These are phyloP conservation scores for Nymphaea colorata DNA, from an alignment of 164 flowering plant genomes.

Conservation along the genomic window DNA sequence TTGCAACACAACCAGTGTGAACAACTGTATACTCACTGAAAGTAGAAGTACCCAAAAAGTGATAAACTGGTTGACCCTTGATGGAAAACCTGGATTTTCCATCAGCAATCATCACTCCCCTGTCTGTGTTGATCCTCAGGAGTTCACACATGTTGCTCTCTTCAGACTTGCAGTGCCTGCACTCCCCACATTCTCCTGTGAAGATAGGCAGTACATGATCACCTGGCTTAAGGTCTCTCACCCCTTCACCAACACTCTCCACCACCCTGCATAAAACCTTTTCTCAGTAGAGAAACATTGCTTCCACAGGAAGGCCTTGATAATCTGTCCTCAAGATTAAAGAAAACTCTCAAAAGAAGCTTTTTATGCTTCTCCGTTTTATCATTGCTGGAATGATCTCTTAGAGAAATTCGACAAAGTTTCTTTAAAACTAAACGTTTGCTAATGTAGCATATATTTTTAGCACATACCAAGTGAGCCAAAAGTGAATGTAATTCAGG, in stretches of 20 bases:
- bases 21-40: constrained; percentile 3
- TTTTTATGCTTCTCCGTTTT: too few relatives aligned
- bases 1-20: neutral
- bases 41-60: constrained; percentile 2
- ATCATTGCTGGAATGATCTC: too few relatives aligned
- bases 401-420: too few relatives aligned
- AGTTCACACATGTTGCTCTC: constrained; percentile 5
- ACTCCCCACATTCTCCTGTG: constrained; percentile 4
- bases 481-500: too few relatives aligned
- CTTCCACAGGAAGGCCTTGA: too few relatives aligned
- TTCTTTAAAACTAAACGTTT: too few relatives aligned
- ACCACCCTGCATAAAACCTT: neutral
- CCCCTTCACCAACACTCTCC: neutral
- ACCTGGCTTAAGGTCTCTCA: neutral
- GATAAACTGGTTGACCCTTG: neutral
- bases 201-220: constrained; percentile 2
- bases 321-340: too few relatives aligned
- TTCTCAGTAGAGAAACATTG: neutral
- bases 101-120: constrained; percentile 3
- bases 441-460: too few relatives aligned
- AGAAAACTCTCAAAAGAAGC: too few relatives aligned
- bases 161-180: constrained; percentile 2
- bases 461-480: too few relatives aligned
- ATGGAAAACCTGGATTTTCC: constrained; percentile 1
- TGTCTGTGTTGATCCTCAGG: neutral